Base-by-base conservation (phyloP, 352 stramenopile genomes). In the Phytophthora melonis region DNA sequence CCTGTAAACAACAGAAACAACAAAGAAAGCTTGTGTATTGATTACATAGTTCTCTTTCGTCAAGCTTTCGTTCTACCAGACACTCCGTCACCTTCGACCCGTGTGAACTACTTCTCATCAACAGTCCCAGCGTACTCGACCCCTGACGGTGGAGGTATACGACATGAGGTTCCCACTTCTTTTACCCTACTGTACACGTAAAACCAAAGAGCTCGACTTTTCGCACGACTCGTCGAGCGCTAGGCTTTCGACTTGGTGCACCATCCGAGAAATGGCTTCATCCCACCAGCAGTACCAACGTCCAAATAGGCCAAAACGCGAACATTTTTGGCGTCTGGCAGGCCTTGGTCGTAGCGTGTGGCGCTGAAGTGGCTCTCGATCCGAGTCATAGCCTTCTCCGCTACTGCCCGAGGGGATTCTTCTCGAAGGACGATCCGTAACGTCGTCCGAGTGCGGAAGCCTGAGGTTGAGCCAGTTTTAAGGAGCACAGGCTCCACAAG, bases 191-290 rank as follows among this genome's bases (percentile, higher is more conserved):
- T n/a, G n/a, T n/a, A n/a, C n/a, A n/a, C n/a, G n/a, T n/a, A n/a
- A n/a, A n/a, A n/a, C n/a, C n/a, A n/a, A 2, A 10, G 34, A 39
- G 39, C 11, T 47, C 13, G 39, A n/a, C 30, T 63, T 58, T n/a
- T 63, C n/a, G 19, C 41, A 68, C 6, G 63, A 63, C 0, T 75
- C 64, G 45, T 80, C 69, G 5, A 80, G 58, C 39, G 62, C 55
- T 47, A 80, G 34, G 25, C 50, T 75, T 66, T 80, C 74, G 11
- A 80, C 67, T 58, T 72, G 74, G 27, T 68, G 39, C 32, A 50
- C 45, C 19, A 77, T 72, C 18, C 36, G 52, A 58, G 64, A 66
- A 30, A 70, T 69, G 6, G 58, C 32, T 58, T 68, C 70, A n/a
- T 69, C 70, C 70, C 70, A 77, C 6, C 54, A 32, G 66, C 52